Evolutionary conservation across 805 yeast genomes (phyloP), one percentile per base, ranked within the genome.

Genomic region (Starmerella stigmatis): DNA sequence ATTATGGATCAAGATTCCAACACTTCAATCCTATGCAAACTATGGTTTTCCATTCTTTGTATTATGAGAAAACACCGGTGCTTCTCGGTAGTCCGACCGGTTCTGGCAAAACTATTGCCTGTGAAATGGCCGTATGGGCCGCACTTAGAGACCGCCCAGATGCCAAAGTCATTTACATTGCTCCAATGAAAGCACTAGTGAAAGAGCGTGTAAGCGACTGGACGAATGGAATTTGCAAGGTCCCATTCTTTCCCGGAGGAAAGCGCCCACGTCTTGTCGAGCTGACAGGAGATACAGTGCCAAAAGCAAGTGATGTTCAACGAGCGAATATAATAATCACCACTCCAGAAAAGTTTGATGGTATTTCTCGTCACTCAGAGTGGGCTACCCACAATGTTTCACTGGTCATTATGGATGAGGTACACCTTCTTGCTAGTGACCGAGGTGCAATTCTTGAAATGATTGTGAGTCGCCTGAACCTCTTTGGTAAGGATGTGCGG

Each of bases 21-120:
- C 89, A 83, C 64, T 92, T 92, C 72, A 92, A 92, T 60, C 97
- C 98, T 4, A 88, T 92, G 96, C 98, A 92, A 64, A 89, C 97
- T 0, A 89, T 89, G 97, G 75, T 81, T 0, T 92, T 92, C 66
- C 94, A 88, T 59, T 75, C 95, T 0, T 64, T 92, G 37, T 92
- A 88, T 65, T 78, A 92, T 61, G 66, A 81, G 1, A 75, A 81
- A 50, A 73, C 81, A 1, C 83, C 82, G 60, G 88, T 81, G 0
- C 83, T 92, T 62, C 84, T 92, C 36, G 99, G 99, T 9, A 86
- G 97, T 0, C 99, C 99, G 3, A 92, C 98, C 2, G 98, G 98
- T 20, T 89, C 96, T 0, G 99, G 99, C 54, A 92, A 92, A 63
- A 92, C 98, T 0, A 81, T 92, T 27, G 97, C 94, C 23, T 95